Evolutionary conservation across 2,329 filamentous ascomycete genomes (phyloP), one percentile per base, ranked within the genome.

Genomic region (Diaporthe citrichinensis): DNA sequence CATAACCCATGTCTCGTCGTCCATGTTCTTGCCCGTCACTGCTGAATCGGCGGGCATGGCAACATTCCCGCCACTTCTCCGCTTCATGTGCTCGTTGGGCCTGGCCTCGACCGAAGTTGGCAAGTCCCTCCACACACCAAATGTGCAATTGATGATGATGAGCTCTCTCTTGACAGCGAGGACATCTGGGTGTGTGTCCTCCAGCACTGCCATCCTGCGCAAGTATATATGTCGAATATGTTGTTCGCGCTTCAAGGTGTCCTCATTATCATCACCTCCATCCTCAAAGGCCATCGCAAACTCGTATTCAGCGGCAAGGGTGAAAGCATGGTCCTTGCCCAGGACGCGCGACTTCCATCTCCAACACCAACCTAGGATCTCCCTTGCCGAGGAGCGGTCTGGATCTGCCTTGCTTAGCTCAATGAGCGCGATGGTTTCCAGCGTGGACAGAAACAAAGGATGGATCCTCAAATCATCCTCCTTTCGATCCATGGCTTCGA

Each of bases 61-160:
- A 34, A 6, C 25, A 15, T 31, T 7, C 15, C 17, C 28, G 23
- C 10, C 53, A 34, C 53, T 17, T 25, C 28, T 34, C 28, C 28
- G n/a, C n/a, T n/a, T n/a, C 20, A 5, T 3, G 8, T n/a, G 23
- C 23, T 12, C 23, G 9, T 51, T 10, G 25, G 9, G 2, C 51
- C 51, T 15, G 25, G 51, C 51, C 25, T 55, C n/a, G 20, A 25
- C 9, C 1, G 51, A 2, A 31, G 51, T 55, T 55, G 51, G 51
- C 25, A 55, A 55, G 51, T 55, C 25, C 25, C 9, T 28, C 53
- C 53, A 57, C 15, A 20, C 15, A 7, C 28, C 53, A 7, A 57
- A 28, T 34, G 53, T 57, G 53, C 53, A 57, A 34, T 57, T 57
- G 53, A 57, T 57, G 53, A 57, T 57, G 12, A 57, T 57, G 15